phyloP scores from a whole-genome alignment of 192 early-diverging fungal genomes.

The Martensiomyces pterosporus region DNA sequence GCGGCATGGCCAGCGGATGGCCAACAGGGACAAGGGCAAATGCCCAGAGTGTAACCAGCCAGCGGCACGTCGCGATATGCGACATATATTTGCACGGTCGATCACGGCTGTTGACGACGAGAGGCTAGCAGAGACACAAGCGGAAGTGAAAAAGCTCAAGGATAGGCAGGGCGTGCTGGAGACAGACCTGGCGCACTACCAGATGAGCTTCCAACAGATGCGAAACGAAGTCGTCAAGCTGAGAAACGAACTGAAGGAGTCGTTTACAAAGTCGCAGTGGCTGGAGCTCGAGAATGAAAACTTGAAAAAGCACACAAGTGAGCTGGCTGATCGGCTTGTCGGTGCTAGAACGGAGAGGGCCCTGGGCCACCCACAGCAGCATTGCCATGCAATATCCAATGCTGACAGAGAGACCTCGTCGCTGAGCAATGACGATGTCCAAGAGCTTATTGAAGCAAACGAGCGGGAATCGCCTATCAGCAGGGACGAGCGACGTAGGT shows the following conservation, averaged over 20 bases:
- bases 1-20: neutral
- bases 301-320: conserved; percentile 2
- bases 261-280: conserved; percentile 2
- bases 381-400: too few species aligned
- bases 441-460: too few species aligned
- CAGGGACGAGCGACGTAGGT: too few species aligned
- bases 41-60: conserved; percentile 42
- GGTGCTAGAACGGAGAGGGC: too few species aligned
- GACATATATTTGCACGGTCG: conserved; percentile 23
- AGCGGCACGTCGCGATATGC: conserved; percentile 23
- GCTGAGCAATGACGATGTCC: too few species aligned
- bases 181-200: conserved; percentile 3
- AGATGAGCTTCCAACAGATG: conserved; percentile 11
- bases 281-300: conserved; percentile 14
- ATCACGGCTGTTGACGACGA: conserved; percentile 19
- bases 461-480: too few species aligned
- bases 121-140: conserved; percentile 1
- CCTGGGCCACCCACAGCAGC: too few species aligned
- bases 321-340: too few species aligned
- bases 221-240: conserved; percentile 12
- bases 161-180: conserved; percentile 1
- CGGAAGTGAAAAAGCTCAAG: conserved; percentile 3
- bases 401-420: too few species aligned
- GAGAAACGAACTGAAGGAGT: conserved; percentile 10
- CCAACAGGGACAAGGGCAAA: conserved; percentile 4